phyloP scores from a whole-genome alignment of 352 stramenopile species.

The Phytophthora sansomeana region DNA sequence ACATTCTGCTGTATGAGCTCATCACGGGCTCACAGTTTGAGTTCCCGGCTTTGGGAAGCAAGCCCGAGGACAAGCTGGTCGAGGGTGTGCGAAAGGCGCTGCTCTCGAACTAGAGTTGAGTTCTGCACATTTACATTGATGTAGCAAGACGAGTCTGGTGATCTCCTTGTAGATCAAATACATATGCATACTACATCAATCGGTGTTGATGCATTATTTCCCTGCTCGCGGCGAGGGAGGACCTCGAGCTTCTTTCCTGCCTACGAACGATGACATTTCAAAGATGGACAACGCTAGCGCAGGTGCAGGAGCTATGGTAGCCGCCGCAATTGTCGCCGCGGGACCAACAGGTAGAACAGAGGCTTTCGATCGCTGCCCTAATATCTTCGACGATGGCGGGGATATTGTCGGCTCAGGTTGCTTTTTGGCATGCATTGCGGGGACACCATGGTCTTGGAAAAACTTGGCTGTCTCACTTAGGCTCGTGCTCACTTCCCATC shows the following conservation, averaged over 20 bases:
- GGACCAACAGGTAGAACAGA: slow-evolving; percentile 67
- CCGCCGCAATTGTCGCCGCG: slow-evolving; percentile 1
- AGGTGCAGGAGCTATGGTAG: slow-evolving; percentile 12
- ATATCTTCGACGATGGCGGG: slow-evolving; percentile 6
- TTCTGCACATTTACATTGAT: neutral
- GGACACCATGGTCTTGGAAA: slow-evolving; percentile 33
- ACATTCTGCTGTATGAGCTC: slow-evolving; percentile 99
- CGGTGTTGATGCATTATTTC: slow-evolving; percentile 24
- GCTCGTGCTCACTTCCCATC: slow-evolving; percentile 30
- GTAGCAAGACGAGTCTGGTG: slow-evolving; percentile 14
- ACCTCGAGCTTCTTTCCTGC: slow-evolving; percentile 20
- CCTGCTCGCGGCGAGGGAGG: slow-evolving; percentile 1
- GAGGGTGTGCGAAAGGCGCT: slow-evolving; percentile 52
- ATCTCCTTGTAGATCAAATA: slow-evolving; percentile 33
- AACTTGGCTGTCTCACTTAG: slow-evolving; percentile 16
- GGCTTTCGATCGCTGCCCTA: slow-evolving; percentile 49
- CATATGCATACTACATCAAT: slow-evolving; percentile 25
- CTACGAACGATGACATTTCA: slow-evolving; percentile 17
- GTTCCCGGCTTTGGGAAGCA: slow-evolving; percentile 62
- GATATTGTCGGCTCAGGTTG: slow-evolving; percentile 4
- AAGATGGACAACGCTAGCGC: neutral
- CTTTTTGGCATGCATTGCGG: slow-evolving; percentile 29
- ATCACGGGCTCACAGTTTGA: slow-evolving; percentile 97
- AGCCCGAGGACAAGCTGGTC: slow-evolving; percentile 57
- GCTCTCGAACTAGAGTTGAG: slow-evolving; percentile 30